Evolutionary conservation across 768 basidiomycete genomes (phyloP), one percentile per base, ranked within the genome.

Genomic region (Exsudoporus frostii): DNA sequence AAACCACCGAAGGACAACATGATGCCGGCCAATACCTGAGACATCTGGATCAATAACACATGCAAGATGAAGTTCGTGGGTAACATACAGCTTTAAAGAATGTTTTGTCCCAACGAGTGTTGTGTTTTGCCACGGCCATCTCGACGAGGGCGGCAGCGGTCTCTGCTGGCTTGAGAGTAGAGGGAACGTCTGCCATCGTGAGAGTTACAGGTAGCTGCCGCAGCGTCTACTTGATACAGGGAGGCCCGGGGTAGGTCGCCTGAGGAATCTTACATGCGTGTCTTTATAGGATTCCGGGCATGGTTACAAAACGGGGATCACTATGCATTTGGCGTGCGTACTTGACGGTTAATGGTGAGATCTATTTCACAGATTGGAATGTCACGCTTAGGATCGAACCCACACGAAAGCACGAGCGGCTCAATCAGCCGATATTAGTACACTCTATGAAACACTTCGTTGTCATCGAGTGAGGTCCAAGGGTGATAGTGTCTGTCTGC

Each of bases 1-100:
- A 89, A 69, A 17, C 84, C 84, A 61, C 87, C 87, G 45, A 89
- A 88, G 7, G 86, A 86, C n/a, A 88, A 63, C 81, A 88, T 86
- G 30, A 79, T 75, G 17, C 87, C 87, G 27, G 85, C 87, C 51
- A 82, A 70, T 45, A 87, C 78, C 86, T 88, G 40, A n/a, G 10
- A 44, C 17, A 25, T 29, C 4, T 39, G 10, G 19, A 20, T 54
- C 36, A 50, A n/a, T n/a, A n/a, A 42, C 2, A 20, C 1, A 22
- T 20, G 43, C 7, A 46, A 22, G 29, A 20, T 20, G 15, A 25
- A 24, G 32, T 29, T 32, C 0, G 5, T 14, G 22, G 24, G 30
- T 2, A n/a, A 73, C 83, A 54, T 54, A 88, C 87, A 6, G 86
- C 84, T 68, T 90, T 90, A 54, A 85, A 65, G 66, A 90, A 88